Percentiles rank a stretch among this genome's conserved stretches.
phyloP scores from a whole-genome alignment of 108 stramenopile genomes.

The Asterionellopsis glacialis region DNA sequence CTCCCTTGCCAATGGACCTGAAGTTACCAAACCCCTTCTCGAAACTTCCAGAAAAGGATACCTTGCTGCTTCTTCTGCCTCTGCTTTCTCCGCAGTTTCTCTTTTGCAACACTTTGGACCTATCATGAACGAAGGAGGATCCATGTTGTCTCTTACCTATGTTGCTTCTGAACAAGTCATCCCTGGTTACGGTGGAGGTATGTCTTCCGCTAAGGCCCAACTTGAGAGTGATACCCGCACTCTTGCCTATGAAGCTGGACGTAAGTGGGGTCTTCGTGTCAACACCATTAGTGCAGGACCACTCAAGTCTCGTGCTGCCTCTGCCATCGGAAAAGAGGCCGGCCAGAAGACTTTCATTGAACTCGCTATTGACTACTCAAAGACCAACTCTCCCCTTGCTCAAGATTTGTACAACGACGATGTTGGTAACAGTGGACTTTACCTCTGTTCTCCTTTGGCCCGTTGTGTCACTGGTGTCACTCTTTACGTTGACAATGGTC shows the following conservation, averaged over 20 bases:
- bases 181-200: slow-evolving; percentile 98
- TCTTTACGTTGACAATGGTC: slow-evolving; percentile 89
- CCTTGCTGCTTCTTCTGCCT: slow-evolving; percentile 94
- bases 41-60: slow-evolving; percentile 96
- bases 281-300: slow-evolving; percentile 99
- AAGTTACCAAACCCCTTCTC: slow-evolving; percentile 96
- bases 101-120: slow-evolving; percentile 94
- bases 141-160: slow-evolving; percentile 94
- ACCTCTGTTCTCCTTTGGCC: slow-evolving; percentile 88
- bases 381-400: slow-evolving; percentile 92
- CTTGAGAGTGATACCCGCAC: slow-evolving; percentile 95
- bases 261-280: slow-evolving; percentile 90
- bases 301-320: slow-evolving; percentile 93
- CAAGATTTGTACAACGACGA: slow-evolving; percentile 98
- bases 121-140: slow-evolving; percentile 92
- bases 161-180: slow-evolving; percentile 98
- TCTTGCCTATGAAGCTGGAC: slow-evolving; percentile 94
- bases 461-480: slow-evolving; percentile 92
- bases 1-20: slow-evolving; percentile 98
- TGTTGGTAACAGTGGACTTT: slow-evolving; percentile 90
- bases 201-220: slow-evolving; percentile 97
- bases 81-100: slow-evolving; percentile 94
- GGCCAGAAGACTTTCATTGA: slow-evolving; percentile 97
- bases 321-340: slow-evolving; percentile 88
- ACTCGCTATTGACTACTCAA: slow-evolving; percentile 96